A percentile compares a stretch with the other conserved stretches of the same genome.
Evolutionary conservation across 768 basidiomycete genomes (phyloP).

Genomic region (Rhodotorula taiwanensis): DNA sequence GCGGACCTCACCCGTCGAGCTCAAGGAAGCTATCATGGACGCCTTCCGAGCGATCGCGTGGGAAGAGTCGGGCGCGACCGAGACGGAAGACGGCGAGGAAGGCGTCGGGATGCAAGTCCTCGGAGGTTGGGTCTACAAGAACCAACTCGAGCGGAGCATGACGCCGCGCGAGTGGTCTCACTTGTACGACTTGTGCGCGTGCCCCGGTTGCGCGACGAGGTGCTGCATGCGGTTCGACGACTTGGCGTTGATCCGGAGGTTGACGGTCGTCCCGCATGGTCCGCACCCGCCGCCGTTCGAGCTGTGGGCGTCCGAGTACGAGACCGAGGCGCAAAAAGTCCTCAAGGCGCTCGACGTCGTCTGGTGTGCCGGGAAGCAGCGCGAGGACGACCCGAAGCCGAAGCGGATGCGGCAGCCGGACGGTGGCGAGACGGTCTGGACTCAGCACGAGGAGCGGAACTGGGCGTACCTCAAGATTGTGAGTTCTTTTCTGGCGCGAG

Average conservation of each 20-base stretch:
- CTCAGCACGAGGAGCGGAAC: constrained; percentile 27
- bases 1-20: constrained; percentile 15
- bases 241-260: constrained; percentile 18
- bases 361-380: constrained; percentile 27
- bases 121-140: constrained; percentile 35
- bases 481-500: neutral
- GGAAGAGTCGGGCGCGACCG: constrained; percentile 36
- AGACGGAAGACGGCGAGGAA: constrained; percentile 36
- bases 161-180: constrained; percentile 31
- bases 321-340: constrained; percentile 27
- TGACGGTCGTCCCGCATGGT: constrained; percentile 32
- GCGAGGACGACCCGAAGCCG: constrained; percentile 8
- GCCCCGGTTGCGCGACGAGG: constrained; percentile 28
- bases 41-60: constrained; percentile 37
- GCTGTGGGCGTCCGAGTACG: constrained; percentile 29
- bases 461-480: constrained; percentile 35
- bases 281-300: constrained; percentile 34
- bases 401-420: constrained; percentile 17
- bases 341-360: constrained; percentile 33
- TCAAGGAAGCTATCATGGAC: constrained; percentile 36
- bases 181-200: constrained; percentile 37
- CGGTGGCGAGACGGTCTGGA: constrained; percentile 9
- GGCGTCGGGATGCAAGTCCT: constrained; percentile 36
- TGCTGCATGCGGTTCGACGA: constrained; percentile 30
- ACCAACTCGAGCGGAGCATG: constrained; percentile 17